A percentile compares a stretch with the other conserved stretches of the same genome.
These are phyloP conservation scores for Xerocomus nothofagi DNA, from an alignment of 1,284 basidiomycete species.

Conservation along the genomic window DNA sequence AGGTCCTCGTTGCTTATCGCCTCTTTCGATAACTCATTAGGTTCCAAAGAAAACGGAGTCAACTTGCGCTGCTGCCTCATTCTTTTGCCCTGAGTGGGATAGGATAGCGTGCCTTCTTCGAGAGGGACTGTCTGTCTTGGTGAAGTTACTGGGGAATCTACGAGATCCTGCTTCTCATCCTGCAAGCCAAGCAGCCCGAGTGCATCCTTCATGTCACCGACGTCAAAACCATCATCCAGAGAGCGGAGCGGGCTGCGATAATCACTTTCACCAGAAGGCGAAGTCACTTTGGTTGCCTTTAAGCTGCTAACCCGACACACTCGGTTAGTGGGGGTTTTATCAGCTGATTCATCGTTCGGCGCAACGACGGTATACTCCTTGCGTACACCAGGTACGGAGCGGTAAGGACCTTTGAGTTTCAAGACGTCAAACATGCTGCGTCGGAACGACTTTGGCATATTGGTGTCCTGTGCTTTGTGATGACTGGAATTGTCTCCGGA, in stretches of 20 bases:
- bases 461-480: background rate
- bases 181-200: background rate
- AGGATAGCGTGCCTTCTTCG: background rate
- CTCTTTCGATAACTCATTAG: background rate
- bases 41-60: conserved; percentile 12
- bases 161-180: background rate
- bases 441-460: conserved; percentile 20
- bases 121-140: background rate
- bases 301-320: conserved; percentile 1
- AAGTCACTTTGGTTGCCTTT: background rate
- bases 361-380: background rate
- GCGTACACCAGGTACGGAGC: background rate
- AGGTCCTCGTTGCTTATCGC: background rate
- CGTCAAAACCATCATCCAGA: conserved; percentile 1
- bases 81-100: background rate
- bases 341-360: background rate
- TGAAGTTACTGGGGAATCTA: background rate
- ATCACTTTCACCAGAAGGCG: background rate
- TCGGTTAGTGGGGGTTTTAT: background rate
- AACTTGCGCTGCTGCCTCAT: conserved; percentile 6
- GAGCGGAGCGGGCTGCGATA: background rate
- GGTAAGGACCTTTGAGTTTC: conserved; percentile 16
- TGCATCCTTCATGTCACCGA: background rate
- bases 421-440: conserved; percentile 34
- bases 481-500: background rate